phyloP scores from a whole-genome alignment of 2,329 filamentous ascomycete genomes.

The Fusarium penzigii region DNA sequence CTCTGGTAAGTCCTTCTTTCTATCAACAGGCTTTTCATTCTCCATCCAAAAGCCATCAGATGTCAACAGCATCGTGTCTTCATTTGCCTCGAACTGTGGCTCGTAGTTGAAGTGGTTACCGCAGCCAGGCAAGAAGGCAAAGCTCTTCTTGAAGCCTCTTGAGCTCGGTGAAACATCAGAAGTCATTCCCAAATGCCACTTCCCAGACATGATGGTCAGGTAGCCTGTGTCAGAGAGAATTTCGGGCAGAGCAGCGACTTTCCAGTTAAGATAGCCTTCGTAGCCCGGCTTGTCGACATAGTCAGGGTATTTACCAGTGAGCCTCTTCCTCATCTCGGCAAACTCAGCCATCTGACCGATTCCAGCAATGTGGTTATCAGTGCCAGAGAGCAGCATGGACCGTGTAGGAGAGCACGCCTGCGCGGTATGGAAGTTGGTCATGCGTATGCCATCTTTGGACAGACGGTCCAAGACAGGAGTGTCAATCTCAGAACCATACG shows the following conservation, averaged over 20 bases:
- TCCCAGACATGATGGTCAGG: constrained; percentile 33
- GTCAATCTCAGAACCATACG: constrained; percentile 56
- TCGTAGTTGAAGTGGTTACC: constrained; percentile 58
- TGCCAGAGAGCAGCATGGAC: constrained; percentile 61
- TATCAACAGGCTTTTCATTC: constrained; percentile 38
- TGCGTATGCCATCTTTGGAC: constrained; percentile 48
- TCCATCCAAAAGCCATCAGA: constrained; percentile 40
- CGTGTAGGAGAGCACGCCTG: constrained; percentile 59
- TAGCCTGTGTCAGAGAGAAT: constrained; percentile 34
- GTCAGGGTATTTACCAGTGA: constrained; percentile 1
- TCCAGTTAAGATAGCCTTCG: constrained; percentile 35
- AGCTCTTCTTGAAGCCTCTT: constrained; percentile 42
- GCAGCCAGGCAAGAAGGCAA: constrained; percentile 43
- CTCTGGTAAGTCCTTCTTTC: constrained; percentile 42
- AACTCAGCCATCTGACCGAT: constrained; percentile 54
- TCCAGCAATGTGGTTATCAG: constrained; percentile 55
- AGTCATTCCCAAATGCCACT: constrained; percentile 41
- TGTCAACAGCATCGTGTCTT: constrained; percentile 45
- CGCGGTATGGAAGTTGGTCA: constrained; percentile 61
- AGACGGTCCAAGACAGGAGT: constrained; percentile 57
- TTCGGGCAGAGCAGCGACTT: constrained; percentile 31
- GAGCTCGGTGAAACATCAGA: constrained; percentile 23
- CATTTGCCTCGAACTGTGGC: constrained; percentile 51
- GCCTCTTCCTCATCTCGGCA: constrained; percentile 4
- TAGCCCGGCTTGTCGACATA: constrained; percentile 26